phyloP scores from a whole-genome alignment of 805 yeast genomes.

The Teunomyces atbi region DNA sequence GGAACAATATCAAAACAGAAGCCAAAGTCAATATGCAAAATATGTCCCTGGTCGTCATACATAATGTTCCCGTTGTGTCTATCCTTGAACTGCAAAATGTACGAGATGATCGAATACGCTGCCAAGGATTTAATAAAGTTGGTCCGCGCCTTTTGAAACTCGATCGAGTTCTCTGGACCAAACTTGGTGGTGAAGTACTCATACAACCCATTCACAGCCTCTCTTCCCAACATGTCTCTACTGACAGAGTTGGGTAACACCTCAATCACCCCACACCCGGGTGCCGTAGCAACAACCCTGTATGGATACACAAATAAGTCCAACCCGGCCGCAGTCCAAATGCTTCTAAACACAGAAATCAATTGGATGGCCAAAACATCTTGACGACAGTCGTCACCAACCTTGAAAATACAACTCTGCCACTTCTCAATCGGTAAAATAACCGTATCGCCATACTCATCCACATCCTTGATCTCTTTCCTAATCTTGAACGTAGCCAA shows the following conservation, averaged over 20 bases:
- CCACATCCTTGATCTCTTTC: slow-evolving; percentile 49
- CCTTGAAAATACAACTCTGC: slow-evolving; percentile 97
- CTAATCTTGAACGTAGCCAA: slow-evolving; percentile 91
- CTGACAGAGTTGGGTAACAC: slow-evolving; percentile 93
- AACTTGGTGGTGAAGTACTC: slow-evolving; percentile 89
- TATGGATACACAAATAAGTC: slow-evolving; percentile 92
- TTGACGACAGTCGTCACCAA: slow-evolving; percentile 98
- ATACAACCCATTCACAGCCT: slow-evolving; percentile 94
- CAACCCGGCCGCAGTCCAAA: slow-evolving; percentile 84
- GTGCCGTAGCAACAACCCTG: slow-evolving; percentile 97
- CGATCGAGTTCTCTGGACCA: slow-evolving; percentile 90
- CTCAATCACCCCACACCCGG: slow-evolving; percentile 98
- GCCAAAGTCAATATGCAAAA: slow-evolving; percentile 96
- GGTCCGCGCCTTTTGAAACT: slow-evolving; percentile 86
- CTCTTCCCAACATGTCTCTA: slow-evolving; percentile 98
- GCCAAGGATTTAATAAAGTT: slow-evolving; percentile 93
- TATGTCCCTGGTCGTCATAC: slow-evolving; percentile 93
- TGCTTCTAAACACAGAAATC: slow-evolving; percentile 85
- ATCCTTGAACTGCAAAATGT: slow-evolving; percentile 89
- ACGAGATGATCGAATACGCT: slow-evolving; percentile 89
- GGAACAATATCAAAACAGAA: slow-evolving; percentile 98
- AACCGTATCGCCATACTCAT: slow-evolving; percentile 34
- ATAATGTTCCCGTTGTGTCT: slow-evolving; percentile 97
- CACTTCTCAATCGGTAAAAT: slow-evolving; percentile 58
- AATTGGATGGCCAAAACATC: slow-evolving; percentile 92